A percentile compares a stretch with the other conserved stretches of the same genome.
These are phyloP conservation scores for Phtheirospermum japonicum DNA, from an alignment of 257 asterid genomes.

Conservation along the genomic window DNA sequence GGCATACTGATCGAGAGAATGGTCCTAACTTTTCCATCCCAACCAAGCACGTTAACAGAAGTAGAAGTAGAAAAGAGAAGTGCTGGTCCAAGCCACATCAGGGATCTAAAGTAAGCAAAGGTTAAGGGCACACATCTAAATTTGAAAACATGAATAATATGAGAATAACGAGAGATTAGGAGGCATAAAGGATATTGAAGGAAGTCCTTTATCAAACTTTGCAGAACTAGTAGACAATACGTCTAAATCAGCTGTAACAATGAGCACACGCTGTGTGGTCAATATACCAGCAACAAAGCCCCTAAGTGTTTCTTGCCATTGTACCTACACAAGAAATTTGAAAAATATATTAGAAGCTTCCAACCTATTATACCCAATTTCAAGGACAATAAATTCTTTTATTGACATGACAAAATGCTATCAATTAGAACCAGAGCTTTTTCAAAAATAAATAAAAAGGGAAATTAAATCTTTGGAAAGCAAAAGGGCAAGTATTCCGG, in stretches of 20 bases:
- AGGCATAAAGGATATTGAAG: constrained; percentile 86
- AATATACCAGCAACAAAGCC: constrained; percentile 93
- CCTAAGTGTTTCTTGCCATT: constrained; percentile 99
- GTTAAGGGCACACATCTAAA: constrained; percentile 53
- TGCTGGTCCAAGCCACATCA: constrained; percentile 99
- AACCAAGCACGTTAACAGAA: constrained; percentile 87
- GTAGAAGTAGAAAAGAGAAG: constrained; percentile 94
- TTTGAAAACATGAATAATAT: constrained; percentile 12
- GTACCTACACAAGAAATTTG: constrained; percentile 53
- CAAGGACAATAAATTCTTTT: not conserved
- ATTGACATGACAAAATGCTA: constrained; percentile 3
- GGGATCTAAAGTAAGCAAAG: constrained; percentile 80
- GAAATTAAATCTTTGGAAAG: too few species aligned
- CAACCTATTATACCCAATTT: constrained; percentile 1
- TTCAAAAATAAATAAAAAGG: not conserved
- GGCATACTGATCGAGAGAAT: constrained; percentile 88
- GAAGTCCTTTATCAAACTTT: constrained; percentile 91
- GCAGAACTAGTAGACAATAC: constrained; percentile 77
- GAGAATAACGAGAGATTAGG: constrained; percentile 18
- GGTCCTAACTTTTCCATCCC: constrained; percentile 99
- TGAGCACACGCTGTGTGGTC: constrained; percentile 86
- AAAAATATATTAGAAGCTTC: constrained; percentile 29
- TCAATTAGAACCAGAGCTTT: not conserved
- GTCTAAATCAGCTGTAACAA: constrained; percentile 86
- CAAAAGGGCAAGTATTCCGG: too few species aligned